phyloP scores from a whole-genome alignment of 441 rosid species.

The Eugenia klotzschiana region DNA sequence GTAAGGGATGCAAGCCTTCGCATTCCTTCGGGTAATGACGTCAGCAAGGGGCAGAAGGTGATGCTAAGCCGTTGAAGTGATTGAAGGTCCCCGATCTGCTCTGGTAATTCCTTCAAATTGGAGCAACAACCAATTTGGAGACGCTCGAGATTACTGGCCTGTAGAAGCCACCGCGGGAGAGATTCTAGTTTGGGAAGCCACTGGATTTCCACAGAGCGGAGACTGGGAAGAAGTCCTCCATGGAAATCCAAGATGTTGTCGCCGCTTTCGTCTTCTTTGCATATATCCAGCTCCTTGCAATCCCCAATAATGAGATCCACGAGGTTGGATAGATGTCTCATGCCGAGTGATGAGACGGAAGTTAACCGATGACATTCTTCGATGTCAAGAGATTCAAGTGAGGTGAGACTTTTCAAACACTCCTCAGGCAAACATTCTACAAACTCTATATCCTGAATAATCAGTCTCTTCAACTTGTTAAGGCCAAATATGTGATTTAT shows the following conservation, averaged over 20 bases:
- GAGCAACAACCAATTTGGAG: no score
- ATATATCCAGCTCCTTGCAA: background rate
- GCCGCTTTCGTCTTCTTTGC: background rate
- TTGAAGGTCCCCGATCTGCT: background rate
- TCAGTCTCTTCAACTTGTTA: background rate
- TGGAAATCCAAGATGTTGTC: background rate
- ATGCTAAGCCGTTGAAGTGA: background rate
- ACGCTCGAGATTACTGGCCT: no score
- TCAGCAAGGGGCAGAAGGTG: accelerated
- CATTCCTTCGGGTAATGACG: background rate
- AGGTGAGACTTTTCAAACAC: background rate
- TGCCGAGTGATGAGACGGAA: background rate
- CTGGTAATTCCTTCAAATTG: background rate
- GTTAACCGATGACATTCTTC: accelerated
- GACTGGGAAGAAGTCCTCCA: background rate
- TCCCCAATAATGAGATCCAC: accelerated
- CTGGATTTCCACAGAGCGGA: accelerated
- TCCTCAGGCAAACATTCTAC: background rate
- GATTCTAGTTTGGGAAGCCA: background rate
- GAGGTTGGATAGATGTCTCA: background rate
- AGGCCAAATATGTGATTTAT: accelerated
- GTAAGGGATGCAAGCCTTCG: background rate
- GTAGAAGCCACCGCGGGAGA: no score
- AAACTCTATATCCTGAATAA: accelerated
- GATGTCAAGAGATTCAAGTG: accelerated